phyloP scores from a whole-genome alignment of 2,329 filamentous ascomycete species.

The Macroventuria anomochaeta region DNA sequence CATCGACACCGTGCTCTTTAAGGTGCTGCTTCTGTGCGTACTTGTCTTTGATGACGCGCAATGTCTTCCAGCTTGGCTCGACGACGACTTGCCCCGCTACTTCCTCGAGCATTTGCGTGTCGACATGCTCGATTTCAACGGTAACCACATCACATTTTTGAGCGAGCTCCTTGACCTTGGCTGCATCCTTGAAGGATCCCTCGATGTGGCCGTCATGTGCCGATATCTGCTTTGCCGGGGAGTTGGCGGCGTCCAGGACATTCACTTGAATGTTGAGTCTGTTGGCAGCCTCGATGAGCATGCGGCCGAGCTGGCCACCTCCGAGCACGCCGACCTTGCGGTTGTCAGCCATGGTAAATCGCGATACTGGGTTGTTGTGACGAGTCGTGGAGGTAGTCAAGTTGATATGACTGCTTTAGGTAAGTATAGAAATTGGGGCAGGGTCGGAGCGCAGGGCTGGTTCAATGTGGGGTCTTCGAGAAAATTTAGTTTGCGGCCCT shows the following conservation, averaged over 20 bases:
- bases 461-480: conserved; percentile 30
- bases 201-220: conserved; percentile 75
- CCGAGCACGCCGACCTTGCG: conserved; percentile 47
- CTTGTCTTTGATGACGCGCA: conserved; percentile 93
- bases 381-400: conserved; percentile 12
- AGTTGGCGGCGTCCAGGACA: conserved; percentile 76
- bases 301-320: conserved; percentile 75
- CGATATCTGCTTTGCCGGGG: conserved; percentile 86
- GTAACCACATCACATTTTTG: conserved; percentile 79
- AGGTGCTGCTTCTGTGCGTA: conserved; percentile 87
- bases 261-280: conserved; percentile 78
- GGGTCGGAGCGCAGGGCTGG: conserved; percentile 26
- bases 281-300: conserved; percentile 90
- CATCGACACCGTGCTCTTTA: conserved; percentile 69
- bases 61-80: conserved; percentile 82
- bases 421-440: conserved; percentile 23
- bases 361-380: conserved; percentile 3
- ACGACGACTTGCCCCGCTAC: conserved; percentile 71
- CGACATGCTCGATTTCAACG: conserved; percentile 93
- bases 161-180: conserved; percentile 81
- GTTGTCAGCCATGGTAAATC: conserved; percentile 36
- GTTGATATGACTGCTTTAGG: conserved; percentile 28
- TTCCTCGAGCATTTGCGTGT: conserved; percentile 88
- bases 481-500: conserved; percentile 32
- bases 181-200: conserved; percentile 86